Conservation (phyloP, 352 stramenopile species). For the Phytophthora agathidicida region DNA sequence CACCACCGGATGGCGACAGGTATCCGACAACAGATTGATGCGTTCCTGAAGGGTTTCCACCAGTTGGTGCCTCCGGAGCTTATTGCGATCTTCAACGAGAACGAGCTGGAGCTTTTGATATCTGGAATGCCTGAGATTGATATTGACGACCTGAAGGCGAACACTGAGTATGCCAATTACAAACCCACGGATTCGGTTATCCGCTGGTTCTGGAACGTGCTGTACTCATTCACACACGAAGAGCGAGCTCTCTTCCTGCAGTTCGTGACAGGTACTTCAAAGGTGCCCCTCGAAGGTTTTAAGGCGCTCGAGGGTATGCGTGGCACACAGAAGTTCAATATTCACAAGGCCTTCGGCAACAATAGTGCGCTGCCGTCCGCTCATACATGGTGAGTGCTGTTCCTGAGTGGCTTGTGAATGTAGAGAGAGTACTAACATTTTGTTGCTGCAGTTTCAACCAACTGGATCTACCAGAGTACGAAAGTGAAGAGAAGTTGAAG, state of each 20-base stretch:
- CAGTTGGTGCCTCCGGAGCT: constrained; percentile 90
- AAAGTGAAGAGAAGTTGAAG: constrained; percentile 96
- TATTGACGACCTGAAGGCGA: constrained; percentile 93
- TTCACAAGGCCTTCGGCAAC: constrained; percentile 97
- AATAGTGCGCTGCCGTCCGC: constrained; percentile 88
- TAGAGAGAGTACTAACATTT: constrained; percentile 14
- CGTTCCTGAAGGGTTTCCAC: constrained; percentile 92
- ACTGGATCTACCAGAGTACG: constrained; percentile 98
- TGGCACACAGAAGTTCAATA: constrained; percentile 99
- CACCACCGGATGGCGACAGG: constrained; percentile 99
- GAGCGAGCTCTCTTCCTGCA: constrained; percentile 93
- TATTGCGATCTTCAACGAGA: constrained; percentile 95
- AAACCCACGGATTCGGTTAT: constrained; percentile 90
- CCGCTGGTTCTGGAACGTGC: constrained; percentile 94
- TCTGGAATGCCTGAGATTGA: constrained; percentile 94
- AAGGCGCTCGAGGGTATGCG: constrained; percentile 98
- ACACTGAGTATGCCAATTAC: constrained; percentile 95
- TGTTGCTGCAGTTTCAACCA: constrained; percentile 95
- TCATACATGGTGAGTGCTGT: constrained; percentile 94
- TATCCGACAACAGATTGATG: constrained; percentile 95
- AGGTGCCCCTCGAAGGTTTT: constrained; percentile 98
- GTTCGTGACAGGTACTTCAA: constrained; percentile 93
- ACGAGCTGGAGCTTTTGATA: constrained; percentile 94
- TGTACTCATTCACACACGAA: constrained; percentile 92
- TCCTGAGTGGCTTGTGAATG: constrained; percentile 4